Conservation (phyloP, 1,284 basidiomycete genomes). For the Xerocomus amazonicus region DNA sequence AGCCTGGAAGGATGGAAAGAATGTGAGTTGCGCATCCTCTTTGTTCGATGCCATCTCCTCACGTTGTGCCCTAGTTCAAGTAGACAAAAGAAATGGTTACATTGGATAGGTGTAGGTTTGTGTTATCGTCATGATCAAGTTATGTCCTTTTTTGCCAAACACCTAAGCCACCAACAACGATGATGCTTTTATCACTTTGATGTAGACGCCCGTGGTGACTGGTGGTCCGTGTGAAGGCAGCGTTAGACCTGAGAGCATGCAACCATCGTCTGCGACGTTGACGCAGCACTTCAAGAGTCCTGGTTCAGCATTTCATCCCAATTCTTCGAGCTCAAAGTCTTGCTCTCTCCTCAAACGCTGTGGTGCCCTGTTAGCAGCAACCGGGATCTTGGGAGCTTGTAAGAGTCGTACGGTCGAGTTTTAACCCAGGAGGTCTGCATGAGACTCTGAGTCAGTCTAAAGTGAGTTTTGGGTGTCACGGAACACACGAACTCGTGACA, state of each 20-base stretch:
- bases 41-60: neutral
- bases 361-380: too few species aligned
- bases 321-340: too few species aligned
- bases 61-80: constrained; percentile 23
- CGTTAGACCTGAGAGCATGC: neutral
- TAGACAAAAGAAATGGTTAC: constrained; percentile 9
- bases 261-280: neutral
- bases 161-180: neutral
- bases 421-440: neutral
- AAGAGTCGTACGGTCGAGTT: neutral
- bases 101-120: constrained; percentile 27
- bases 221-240: neutral
- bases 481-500: neutral
- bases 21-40: constrained; percentile 47
- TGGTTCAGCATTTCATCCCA: too few species aligned
- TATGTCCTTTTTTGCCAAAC: neutral
- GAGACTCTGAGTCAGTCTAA: neutral
- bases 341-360: too few species aligned
- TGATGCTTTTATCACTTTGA: neutral
- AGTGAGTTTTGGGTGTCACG: too few species aligned
- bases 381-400: too few species aligned
- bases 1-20: constrained; percentile 85
- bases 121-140: constrained; percentile 5
- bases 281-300: neutral
- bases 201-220: neutral